Evolutionary conservation across 1,284 basidiomycete species (phyloP).

Genomic region (Apiotrichum montevideense): DNA sequence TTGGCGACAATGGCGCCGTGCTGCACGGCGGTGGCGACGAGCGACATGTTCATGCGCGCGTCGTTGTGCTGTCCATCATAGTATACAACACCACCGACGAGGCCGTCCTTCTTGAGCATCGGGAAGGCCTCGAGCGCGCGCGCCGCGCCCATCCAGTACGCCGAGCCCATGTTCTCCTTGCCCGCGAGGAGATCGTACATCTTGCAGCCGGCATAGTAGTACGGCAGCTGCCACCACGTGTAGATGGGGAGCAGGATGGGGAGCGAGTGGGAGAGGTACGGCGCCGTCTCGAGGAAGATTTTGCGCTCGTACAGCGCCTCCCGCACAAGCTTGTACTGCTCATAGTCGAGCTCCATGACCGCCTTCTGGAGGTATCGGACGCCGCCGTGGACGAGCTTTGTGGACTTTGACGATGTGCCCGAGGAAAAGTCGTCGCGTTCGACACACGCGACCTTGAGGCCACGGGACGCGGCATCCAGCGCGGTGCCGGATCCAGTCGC

Average conservation of each 20-base stretch:
- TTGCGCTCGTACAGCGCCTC: constrained; percentile 89
- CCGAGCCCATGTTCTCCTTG: constrained; percentile 92
- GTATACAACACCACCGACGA: constrained; percentile 92
- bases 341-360: constrained; percentile 88
- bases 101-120: constrained; percentile 87
- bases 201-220: constrained; percentile 94
- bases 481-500: constrained; percentile 93
- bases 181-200: constrained; percentile 94
- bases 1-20: constrained; percentile 85
- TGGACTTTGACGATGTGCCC: constrained; percentile 93
- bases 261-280: constrained; percentile 84
- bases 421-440: constrained; percentile 89
- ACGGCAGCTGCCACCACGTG: constrained; percentile 94
- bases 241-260: constrained; percentile 53
- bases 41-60: constrained; percentile 93
- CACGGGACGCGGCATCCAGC: constrained; percentile 85
- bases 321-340: constrained; percentile 90
- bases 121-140: constrained; percentile 93
- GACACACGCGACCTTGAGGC: constrained; percentile 86
- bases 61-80: constrained; percentile 99
- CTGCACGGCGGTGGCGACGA: constrained; percentile 89
- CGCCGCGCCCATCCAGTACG: constrained; percentile 88
- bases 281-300: constrained; percentile 92
- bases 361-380: constrained; percentile 97
- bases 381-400: constrained; percentile 95